Conservation (phyloP, 2,329 filamentous ascomycete species). For the Rutstroemia sp. region DNA sequence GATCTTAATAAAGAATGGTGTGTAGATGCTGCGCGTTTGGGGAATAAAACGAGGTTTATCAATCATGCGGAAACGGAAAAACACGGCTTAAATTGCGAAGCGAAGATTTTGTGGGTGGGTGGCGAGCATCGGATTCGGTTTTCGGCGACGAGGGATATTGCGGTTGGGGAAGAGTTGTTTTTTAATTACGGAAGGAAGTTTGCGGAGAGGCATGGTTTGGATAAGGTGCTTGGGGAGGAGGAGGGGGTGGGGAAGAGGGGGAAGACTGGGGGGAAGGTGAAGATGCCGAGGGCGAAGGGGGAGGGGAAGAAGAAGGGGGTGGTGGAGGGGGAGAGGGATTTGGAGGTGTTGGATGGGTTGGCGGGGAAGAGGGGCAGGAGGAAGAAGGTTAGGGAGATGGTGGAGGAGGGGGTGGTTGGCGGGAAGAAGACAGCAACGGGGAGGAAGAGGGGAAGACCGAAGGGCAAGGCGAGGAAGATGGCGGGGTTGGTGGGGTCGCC, state of each 20-base stretch:
- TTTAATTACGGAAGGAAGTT: constrained; percentile 74
- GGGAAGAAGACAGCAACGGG: constrained; percentile 4
- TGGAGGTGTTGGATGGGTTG: constrained; percentile 21
- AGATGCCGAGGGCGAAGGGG: constrained; percentile 13
- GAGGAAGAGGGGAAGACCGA: constrained; percentile 1
- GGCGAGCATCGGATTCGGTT: constrained; percentile 72
- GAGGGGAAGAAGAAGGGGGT: constrained; percentile 18
- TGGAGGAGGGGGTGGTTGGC: not conserved
- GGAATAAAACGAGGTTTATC: constrained; percentile 77
- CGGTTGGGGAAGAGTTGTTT: constrained; percentile 67
- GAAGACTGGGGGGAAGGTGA: not conserved
- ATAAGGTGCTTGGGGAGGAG: constrained; percentile 34
- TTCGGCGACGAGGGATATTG: constrained; percentile 58
- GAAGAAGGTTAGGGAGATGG: not conserved
- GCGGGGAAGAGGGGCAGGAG: constrained; percentile 9
- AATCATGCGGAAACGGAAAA: constrained; percentile 65
- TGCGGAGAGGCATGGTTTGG: constrained; percentile 43
- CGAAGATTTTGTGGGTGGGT: constrained; percentile 65
- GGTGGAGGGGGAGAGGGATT: constrained; percentile 16
- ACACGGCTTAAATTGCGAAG: constrained; percentile 53
- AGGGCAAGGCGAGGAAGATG: constrained; percentile 13
- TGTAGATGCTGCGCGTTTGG: constrained; percentile 67
- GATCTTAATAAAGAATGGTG: constrained; percentile 41
- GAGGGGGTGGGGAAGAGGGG: too few relatives aligned
- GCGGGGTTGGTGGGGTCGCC: not conserved